These are phyloP conservation scores for Phaeotremella skinneri DNA, from an alignment of 768 basidiomycete genomes.

Conservation along the genomic window DNA sequence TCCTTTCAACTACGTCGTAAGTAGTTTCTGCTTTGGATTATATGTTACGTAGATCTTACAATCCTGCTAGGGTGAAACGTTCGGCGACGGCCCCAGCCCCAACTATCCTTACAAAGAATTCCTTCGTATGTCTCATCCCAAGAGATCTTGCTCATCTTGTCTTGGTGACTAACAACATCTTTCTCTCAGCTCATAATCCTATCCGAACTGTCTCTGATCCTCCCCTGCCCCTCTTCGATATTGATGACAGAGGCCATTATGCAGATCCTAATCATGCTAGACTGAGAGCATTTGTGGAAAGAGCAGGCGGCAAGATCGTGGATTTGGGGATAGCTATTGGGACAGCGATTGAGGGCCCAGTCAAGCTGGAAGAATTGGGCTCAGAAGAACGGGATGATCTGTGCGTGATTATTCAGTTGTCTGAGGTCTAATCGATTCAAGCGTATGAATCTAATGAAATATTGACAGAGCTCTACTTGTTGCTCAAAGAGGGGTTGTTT, in stretches of 20 bases:
- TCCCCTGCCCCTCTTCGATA: constrained; percentile 30
- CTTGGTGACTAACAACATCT: neutral
- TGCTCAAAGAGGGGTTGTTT: constrained; percentile 48
- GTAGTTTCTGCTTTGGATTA: constrained; percentile 7
- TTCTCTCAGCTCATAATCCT: constrained; percentile 38
- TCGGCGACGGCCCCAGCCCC: constrained; percentile 36
- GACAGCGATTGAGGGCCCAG: constrained; percentile 40
- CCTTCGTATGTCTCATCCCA: constrained; percentile 29
- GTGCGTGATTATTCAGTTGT: constrained; percentile 23
- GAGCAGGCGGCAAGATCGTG: constrained; percentile 41
- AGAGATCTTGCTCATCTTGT: neutral
- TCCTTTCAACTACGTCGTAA: constrained; percentile 47
- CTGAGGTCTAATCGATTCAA: neutral
- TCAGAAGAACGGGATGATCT: constrained; percentile 47
- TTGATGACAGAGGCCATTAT: constrained; percentile 43
- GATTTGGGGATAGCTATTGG: constrained; percentile 43
- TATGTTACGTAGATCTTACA: neutral
- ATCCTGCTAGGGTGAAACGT: constrained; percentile 34
- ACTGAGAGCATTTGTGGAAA: constrained; percentile 41
- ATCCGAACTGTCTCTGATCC: constrained; percentile 34
- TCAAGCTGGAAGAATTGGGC: constrained; percentile 45
- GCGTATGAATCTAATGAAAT: neutral
- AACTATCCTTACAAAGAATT: constrained; percentile 40
- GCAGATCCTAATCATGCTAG: constrained; percentile 40
- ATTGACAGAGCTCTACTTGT: constrained; percentile 41